phyloP scores from a whole-genome alignment of 768 basidiomycete species.

The Fistulinella prunicolor region DNA sequence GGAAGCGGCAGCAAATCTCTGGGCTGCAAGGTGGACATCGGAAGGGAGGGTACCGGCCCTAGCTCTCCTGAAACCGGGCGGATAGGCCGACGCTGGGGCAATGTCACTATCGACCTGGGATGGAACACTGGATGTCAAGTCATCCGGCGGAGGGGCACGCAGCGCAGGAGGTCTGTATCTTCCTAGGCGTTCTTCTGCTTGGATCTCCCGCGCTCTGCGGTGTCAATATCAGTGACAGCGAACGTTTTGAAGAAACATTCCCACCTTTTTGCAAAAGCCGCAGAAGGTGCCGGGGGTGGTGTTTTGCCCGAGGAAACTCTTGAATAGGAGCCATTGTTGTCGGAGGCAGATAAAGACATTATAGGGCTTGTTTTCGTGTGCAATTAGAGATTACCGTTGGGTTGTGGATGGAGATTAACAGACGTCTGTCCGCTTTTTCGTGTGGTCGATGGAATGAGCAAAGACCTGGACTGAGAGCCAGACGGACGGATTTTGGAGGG shows the following conservation, averaged over 20 bases:
- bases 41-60: slow-evolving; percentile 98
- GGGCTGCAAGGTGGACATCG: slow-evolving; percentile 85
- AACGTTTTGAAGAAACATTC: slow-evolving; percentile 21
- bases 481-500: slow-evolving; percentile 18
- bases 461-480: slow-evolving; percentile 15
- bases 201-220: slow-evolving; percentile 78
- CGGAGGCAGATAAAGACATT: slow-evolving; percentile 90
- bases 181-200: slow-evolving; percentile 67
- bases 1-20: slow-evolving; percentile 71
- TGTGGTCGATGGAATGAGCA: slow-evolving; percentile 29
- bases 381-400: slow-evolving; percentile 78
- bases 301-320: slow-evolving; percentile 86
- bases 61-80: slow-evolving; percentile 87
- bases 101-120: slow-evolving; percentile 56
- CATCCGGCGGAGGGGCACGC: slow-evolving; percentile 67
- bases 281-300: slow-evolving; percentile 86
- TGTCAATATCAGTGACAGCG: slow-evolving; percentile 13
- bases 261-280: slow-evolving; percentile 85
- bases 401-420: slow-evolving; percentile 36
- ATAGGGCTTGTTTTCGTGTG: slow-evolving; percentile 54
- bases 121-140: slow-evolving; percentile 54
- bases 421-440: slow-evolving; percentile 30
- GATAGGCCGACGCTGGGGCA: slow-evolving; percentile 72
- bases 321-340: slow-evolving; percentile 79
- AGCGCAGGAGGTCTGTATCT: slow-evolving; percentile 84